Evolutionary conservation across 23 red algal species (phyloP).

Genomic region (Cyanidioschyzon merolae): DNA sequence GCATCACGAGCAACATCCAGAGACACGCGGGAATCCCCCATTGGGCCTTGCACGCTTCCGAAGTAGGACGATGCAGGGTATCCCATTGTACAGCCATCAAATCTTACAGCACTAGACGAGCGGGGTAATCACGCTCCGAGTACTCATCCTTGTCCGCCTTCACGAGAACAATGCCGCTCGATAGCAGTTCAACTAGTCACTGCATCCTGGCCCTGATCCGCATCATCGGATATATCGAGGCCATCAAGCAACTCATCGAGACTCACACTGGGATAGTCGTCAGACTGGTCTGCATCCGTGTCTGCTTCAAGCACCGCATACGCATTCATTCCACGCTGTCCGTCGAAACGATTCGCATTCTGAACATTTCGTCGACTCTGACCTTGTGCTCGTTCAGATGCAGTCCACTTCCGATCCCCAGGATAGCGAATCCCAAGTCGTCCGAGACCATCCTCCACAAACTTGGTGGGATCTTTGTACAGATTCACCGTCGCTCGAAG

Average conservation of each 20-base stretch:
- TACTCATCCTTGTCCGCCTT: too few species aligned
- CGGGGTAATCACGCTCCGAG: too few species aligned
- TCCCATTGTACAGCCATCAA: too few species aligned
- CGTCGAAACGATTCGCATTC: neutral
- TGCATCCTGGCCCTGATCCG: too few species aligned
- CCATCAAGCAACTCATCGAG: constrained; percentile 88
- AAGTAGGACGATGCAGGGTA: too few species aligned
- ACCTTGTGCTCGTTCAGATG: neutral
- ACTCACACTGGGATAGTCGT: constrained; percentile 84
- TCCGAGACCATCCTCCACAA: neutral
- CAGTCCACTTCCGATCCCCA: constrained; percentile 11
- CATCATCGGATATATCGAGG: constrained; percentile 27
- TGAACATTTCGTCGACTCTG: neutral
- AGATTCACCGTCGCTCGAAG: constrained; percentile 60
- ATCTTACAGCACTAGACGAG: too few species aligned
- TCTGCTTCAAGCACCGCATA: neutral
- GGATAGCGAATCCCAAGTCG: neutral
- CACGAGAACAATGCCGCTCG: too few species aligned
- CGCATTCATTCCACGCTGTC: neutral
- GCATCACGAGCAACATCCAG: too few species aligned
- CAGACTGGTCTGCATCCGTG: constrained; percentile 32
- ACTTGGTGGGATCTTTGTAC: constrained; percentile 47
- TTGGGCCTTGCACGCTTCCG: too few species aligned
- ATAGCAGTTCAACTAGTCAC: too few species aligned
- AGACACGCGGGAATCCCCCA: too few species aligned